Evolutionary conservation across 495 filamentous ascomycete genomes (phyloP), one percentile per base, ranked within the genome.

Genomic region (Penicillium verhagenii): DNA sequence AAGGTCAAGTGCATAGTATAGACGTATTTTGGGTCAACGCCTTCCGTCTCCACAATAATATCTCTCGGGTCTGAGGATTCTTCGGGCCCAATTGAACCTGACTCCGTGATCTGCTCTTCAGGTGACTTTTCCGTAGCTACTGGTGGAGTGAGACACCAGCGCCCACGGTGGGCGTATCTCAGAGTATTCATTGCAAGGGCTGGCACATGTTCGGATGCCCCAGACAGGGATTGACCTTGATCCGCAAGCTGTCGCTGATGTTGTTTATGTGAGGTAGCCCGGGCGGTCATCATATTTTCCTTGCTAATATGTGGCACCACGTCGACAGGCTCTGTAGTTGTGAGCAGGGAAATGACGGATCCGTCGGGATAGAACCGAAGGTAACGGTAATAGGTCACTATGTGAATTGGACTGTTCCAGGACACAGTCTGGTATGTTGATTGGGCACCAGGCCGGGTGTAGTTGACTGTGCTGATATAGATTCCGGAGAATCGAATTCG

Each of bases 321-420:
- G 24, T 96, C 91, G 23, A 82, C 72, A 0, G 94, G 94, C 70
- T 96, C 89, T 24, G 82, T 73, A 1, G 90, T 94, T 1, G 87
- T 88, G 6, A 91, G 76, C 8, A 98, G 75, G 38, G 82, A 88
- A 25, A 97, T 82, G 46, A 81, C 84, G 1, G 87, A 86, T 21
- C 94, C 94, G 70, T 97, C 88, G 19, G 91, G 88, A 75, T 95
- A 96, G 72, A 97, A 94, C 11, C 94, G 88, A 0, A 98, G 78
- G 67, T 97, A 98, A 33, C 94, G 89, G 75, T 94, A 97, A 72
- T 97, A 98, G 0, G 94, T 98, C 31, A 98, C 92, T 48, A 97
- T 96, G 64, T 93, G 92, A 18, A 97, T 88, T 11, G 95, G 94
- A 19, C 82, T 86, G 65, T 85, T 85, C 90, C 90, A 95, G 1